phyloP scores from a whole-genome alignment of 306 rosid species.

The Glycine soja region DNA sequence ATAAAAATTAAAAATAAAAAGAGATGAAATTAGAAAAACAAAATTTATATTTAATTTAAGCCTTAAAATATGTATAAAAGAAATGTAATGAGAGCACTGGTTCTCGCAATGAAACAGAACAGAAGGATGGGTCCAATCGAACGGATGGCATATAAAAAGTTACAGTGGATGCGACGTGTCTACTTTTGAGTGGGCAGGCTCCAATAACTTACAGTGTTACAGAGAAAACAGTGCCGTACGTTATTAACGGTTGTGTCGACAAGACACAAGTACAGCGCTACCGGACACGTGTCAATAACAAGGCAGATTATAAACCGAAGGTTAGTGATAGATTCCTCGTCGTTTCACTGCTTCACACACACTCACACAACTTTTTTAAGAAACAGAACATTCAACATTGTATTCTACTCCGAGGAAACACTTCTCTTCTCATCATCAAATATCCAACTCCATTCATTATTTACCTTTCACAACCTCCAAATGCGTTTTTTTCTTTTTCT shows the following conservation, averaged over 20 bases:
- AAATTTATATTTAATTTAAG: too few species aligned
- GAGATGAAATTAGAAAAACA: too few species aligned
- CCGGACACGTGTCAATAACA: conserved; percentile 36
- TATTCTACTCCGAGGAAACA: conserved; percentile 39
- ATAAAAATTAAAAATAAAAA: too few species aligned
- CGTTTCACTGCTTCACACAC: background rate
- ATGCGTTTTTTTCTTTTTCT: background rate
- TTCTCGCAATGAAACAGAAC: too few species aligned
- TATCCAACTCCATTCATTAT: background rate
- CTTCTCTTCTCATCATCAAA: conserved; percentile 18
- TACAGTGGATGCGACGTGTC: conserved; percentile 46
- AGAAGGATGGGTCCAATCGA: too few species aligned
- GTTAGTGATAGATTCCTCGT: conserved; percentile 34
- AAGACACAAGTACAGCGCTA: background rate
- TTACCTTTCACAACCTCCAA: background rate
- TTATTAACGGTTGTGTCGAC: conserved; percentile 34
- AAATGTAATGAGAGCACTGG: too few species aligned
- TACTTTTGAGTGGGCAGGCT: conserved; percentile 26
- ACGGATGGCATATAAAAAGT: background rate
- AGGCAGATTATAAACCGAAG: conserved; percentile 32
- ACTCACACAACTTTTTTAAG: conserved; percentile 19
- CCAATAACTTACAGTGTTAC: background rate
- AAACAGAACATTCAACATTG: conserved; percentile 28
- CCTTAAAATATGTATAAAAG: too few species aligned
- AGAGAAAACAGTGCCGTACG: background rate